These are phyloP conservation scores for Ceratobasidium sp. DNA, from an alignment of 1,284 basidiomycete genomes.

Conservation along the genomic window DNA sequence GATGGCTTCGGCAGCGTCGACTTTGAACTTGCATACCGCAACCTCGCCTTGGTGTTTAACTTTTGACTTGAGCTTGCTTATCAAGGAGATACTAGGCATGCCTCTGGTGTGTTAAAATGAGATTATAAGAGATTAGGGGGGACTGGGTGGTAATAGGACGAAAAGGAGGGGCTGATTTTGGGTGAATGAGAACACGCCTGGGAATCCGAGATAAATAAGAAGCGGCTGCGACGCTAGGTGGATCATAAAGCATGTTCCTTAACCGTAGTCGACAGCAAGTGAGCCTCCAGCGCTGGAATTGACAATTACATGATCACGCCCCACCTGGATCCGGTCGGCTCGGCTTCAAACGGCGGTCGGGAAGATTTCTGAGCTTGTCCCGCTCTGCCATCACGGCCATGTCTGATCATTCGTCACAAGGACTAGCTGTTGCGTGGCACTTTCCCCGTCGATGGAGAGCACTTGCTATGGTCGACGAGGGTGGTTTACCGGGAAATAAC, in stretches of 20 bases:
- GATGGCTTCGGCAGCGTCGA: constrained; percentile 36
- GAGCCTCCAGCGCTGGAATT: constrained; percentile 32
- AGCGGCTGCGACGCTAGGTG: neutral
- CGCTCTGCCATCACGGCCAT: constrained; percentile 29
- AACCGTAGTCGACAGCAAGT: constrained; percentile 36
- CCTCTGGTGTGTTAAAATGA: neutral
- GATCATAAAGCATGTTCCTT: constrained; percentile 36
- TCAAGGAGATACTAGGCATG: constrained; percentile 35
- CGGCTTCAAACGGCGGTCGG: constrained; percentile 8
- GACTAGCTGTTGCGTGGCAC: constrained; percentile 11
- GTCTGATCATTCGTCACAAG: constrained; percentile 36
- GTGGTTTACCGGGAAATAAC: constrained; percentile 41
- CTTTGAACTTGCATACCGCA: constrained; percentile 36
- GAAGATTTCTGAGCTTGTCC: constrained; percentile 30
- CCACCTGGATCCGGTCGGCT: constrained; percentile 39
- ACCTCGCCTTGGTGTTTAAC: constrained; percentile 42
- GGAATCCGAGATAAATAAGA: constrained; percentile 29
- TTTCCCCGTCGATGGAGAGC: constrained; percentile 29
- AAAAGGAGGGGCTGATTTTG: constrained; percentile 37
- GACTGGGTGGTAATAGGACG: constrained; percentile 1
- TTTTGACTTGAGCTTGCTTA: constrained; percentile 37
- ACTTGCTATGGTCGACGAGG: constrained; percentile 36
- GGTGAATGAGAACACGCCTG: constrained; percentile 23
- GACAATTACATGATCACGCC: neutral
- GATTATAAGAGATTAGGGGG: constrained; percentile 18